Base-by-base conservation (phyloP, 345 rosid species). In the Stellera chamaejasme region DNA sequence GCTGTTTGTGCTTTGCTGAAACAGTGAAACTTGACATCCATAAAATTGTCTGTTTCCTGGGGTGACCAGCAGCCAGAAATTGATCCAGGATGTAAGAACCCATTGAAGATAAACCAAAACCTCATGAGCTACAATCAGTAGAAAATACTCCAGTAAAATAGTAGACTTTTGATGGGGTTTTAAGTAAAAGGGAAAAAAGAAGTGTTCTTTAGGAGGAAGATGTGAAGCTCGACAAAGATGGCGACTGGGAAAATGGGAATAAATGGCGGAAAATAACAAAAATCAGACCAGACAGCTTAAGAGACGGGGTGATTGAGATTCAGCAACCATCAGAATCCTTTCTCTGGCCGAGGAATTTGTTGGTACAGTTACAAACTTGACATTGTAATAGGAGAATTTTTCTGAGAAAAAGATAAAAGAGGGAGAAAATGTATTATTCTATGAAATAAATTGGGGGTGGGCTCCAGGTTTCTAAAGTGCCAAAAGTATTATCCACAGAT, bases 281-380 rank as follows among this genome's bases (percentile, higher is more conserved):
- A 32, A 32, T 1, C 39, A 32, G 41, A 27, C 48, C 57, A 43
- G 54, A 64, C 64, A 59, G 49, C 39, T n/a, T 6, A 39, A 54
- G 13, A 59, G 26, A 28, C 16, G 49, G 55, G 44, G 39, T 32
- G 39, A 27, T 58, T 41, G 39, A 1, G 39, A 27, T 58, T 41
- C 27, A 60, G 10, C 19, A 13, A 56, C 45, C 58, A 23, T 15
- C 50, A 15, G 50, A 28, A 42, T 50, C 10, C 43, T 12, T 16
- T 43, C 42, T 43, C 28, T 36, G 45, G 66, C 60, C 41, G 51
- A 65, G 62, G 79, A 69, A 58, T 69, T 56, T 62, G 26, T n/a
- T 51, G 70, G 68, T 48, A 53, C 43, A 53, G 70, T 65, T 48
- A 53, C 43, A 53, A 58, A 70, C 60, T 13, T 39, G 14, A 43